A percentile compares a stretch with the other conserved stretches of the same genome.
These are phyloP conservation scores for Micromonas commoda DNA, from an alignment of 139 green algal species.

Conservation along the genomic window DNA sequence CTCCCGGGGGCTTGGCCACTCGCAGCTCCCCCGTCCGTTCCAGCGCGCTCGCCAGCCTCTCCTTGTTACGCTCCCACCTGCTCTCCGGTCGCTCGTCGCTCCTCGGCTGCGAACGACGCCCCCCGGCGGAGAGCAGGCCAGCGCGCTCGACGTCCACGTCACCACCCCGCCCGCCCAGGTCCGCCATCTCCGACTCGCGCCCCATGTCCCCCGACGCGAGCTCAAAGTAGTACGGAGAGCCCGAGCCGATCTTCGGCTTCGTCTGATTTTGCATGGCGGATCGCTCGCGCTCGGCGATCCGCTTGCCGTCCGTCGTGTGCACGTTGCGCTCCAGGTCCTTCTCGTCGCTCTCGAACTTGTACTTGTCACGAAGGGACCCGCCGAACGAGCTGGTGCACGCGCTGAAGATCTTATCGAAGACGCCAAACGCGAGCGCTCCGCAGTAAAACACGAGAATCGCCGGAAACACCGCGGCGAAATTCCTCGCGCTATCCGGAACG, in stretches of 20 bases:
- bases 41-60: background rate
- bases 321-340: background rate
- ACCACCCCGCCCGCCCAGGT: too few species aligned
- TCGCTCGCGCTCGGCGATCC: background rate
- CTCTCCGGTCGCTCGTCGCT: background rate
- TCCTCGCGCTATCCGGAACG: background rate
- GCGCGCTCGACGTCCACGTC: background rate
- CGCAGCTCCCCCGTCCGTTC: background rate
- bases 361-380: background rate
- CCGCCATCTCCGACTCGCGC: background rate
- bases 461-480: background rate
- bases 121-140: background rate
- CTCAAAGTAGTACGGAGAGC: background rate
- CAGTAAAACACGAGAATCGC: constrained; percentile 12
- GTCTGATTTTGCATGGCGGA: background rate
- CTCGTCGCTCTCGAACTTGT: background rate
- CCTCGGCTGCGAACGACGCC: too few species aligned
- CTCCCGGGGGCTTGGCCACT: background rate
- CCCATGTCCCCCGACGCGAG: background rate
- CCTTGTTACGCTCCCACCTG: background rate
- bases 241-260: background rate
- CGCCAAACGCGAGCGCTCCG: background rate
- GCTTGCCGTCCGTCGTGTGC: background rate
- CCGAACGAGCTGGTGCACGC: background rate
- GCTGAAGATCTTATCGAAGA: constrained; percentile 5